These are phyloP conservation scores for Stagonosporopsis vannaccii DNA, from an alignment of 2,329 filamentous ascomycete species.

Conservation along the genomic window DNA sequence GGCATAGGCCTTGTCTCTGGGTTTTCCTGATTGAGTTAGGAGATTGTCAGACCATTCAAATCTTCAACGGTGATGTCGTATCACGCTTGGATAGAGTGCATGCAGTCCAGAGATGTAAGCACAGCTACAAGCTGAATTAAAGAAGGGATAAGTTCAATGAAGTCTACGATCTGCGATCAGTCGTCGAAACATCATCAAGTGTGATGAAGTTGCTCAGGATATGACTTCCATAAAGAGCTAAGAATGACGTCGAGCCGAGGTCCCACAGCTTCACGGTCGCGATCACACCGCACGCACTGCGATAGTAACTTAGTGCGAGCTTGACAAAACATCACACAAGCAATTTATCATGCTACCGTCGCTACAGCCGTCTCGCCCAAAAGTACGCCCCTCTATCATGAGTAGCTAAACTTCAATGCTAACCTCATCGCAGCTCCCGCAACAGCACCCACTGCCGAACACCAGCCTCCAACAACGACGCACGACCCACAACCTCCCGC, in stretches of 20 bases:
- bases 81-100: no score
- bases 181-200: not conserved
- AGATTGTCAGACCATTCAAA: no score
- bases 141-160: no score
- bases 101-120: no score
- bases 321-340: conserved; percentile 18
- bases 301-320: conserved; percentile 2
- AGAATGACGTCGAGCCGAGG: conserved; percentile 20
- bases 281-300: conserved; percentile 16
- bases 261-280: conserved; percentile 8
- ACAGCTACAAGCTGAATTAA: no score
- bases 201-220: not conserved
- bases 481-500: conserved; percentile 26
- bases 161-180: not conserved
- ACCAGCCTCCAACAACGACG: conserved; percentile 38
- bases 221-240: no score
- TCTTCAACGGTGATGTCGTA: no score
- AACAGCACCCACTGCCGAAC: conserved; percentile 35
- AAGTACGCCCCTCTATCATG: conserved; percentile 31
- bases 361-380: conserved; percentile 51
- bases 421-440: conserved; percentile 6
- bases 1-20: no score
- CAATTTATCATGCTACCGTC: conserved; percentile 47
- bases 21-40: no score
- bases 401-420: conserved; percentile 12